These are phyloP conservation scores for Plasmodium relictum DNA, from an alignment of 169 alveolate species.

Conservation along the genomic window DNA sequence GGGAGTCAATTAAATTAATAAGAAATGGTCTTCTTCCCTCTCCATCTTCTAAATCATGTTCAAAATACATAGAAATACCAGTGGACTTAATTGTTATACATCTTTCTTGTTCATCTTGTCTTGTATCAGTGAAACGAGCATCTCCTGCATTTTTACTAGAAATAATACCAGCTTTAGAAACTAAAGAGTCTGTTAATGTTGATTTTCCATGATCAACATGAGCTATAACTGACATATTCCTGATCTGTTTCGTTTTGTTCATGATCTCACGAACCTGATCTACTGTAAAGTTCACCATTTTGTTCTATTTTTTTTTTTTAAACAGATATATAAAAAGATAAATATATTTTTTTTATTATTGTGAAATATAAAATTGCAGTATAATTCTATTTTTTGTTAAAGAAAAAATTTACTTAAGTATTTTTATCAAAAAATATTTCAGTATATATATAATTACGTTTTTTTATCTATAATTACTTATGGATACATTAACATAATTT, in stretches of 20 bases:
- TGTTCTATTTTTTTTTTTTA: slow-evolving; percentile 22
- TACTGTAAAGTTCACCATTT: slow-evolving; percentile 98
- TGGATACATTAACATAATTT: no score
- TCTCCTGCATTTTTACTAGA: slow-evolving; percentile 99
- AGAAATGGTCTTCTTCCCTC: slow-evolving; percentile 93
- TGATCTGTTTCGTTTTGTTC: slow-evolving; percentile 98
- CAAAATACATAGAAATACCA: slow-evolving; percentile 99
- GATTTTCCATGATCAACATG: slow-evolving; percentile 99
- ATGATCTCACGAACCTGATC: slow-evolving; percentile 99
- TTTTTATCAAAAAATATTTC: neutral
- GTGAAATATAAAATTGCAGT: neutral
- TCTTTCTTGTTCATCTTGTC: slow-evolving; percentile 99
- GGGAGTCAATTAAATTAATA: slow-evolving; percentile 99
- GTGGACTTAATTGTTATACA: slow-evolving; percentile 99
- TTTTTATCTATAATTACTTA: no score
- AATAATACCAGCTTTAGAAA: slow-evolving; percentile 99
- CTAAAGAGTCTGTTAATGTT: slow-evolving; percentile 98
- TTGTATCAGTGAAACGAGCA: slow-evolving; percentile 99
- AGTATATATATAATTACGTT: no score
- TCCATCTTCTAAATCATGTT: slow-evolving; percentile 95
- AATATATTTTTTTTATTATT: neutral
- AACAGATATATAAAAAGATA: neutral
- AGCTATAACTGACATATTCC: slow-evolving; percentile 99
- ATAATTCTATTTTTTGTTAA: neutral
- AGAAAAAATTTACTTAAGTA: neutral